phyloP scores from a whole-genome alignment of 768 basidiomycete genomes.

The Mycena amicta region DNA sequence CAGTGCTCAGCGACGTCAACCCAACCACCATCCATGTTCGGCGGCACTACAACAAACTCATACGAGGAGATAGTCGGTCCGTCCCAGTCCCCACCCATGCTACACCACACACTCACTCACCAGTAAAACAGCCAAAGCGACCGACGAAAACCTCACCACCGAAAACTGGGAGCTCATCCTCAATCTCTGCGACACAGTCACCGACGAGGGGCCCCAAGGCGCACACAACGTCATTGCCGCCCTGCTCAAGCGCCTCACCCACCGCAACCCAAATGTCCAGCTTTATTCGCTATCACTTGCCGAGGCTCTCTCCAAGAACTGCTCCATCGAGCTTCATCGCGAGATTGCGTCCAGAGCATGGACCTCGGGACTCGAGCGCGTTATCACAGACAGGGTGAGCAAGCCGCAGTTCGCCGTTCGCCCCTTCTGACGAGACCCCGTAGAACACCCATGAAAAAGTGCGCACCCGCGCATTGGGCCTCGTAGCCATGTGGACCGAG shows the following conservation, averaged over 20 bases:
- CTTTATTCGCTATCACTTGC: conserved; percentile 87
- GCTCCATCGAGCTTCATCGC: conserved; percentile 73
- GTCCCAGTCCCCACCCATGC: conserved; percentile 34
- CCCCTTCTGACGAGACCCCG: background rate
- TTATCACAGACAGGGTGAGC: conserved; percentile 85
- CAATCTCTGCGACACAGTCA: conserved; percentile 95
- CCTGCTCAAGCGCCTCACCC: conserved; percentile 85
- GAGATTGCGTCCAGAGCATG: conserved; percentile 91
- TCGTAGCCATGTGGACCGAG: conserved; percentile 82
- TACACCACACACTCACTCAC: background rate
- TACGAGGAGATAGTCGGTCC: conserved; percentile 93
- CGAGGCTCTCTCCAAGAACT: conserved; percentile 92
- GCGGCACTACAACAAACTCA: conserved; percentile 63
- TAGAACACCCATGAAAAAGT: conserved; percentile 93
- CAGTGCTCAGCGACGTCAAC: background rate
- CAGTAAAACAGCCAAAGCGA: conserved; percentile 74
- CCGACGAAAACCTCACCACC: conserved; percentile 93
- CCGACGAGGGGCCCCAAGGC: conserved; percentile 86
- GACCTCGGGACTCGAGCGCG: conserved; percentile 83
- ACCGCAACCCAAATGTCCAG: conserved; percentile 96
- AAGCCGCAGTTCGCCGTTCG: background rate
- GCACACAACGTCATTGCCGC: conserved; percentile 85
- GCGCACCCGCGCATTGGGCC: conserved; percentile 66
- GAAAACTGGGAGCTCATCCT: conserved; percentile 97
- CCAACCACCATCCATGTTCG: conserved; percentile 59